phyloP scores from a whole-genome alignment of 2,329 filamentous ascomycete genomes.

The Pseudogymnoascus sp. region DNA sequence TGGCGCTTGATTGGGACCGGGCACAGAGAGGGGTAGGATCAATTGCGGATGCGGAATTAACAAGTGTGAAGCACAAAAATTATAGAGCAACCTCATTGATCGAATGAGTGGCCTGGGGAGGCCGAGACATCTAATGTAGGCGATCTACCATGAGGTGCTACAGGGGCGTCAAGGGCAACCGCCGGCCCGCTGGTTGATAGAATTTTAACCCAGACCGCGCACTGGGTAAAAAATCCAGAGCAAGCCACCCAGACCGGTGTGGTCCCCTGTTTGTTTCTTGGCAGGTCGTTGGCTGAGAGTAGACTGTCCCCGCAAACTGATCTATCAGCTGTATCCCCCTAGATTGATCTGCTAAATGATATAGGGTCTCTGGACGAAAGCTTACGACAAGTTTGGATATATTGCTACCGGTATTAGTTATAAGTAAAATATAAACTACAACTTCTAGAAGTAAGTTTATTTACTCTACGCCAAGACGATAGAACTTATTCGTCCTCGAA shows the following conservation, averaged over 20 bases:
- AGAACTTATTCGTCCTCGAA: background rate
- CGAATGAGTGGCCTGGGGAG: background rate
- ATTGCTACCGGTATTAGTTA: background rate
- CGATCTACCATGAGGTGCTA: background rate
- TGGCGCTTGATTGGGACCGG: no score
- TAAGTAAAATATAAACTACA: background rate
- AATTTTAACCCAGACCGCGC: no score
- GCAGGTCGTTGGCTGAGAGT: no score
- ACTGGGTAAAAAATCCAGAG: no score
- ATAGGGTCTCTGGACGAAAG: background rate
- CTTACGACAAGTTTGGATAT: background rate
- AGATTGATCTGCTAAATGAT: background rate
- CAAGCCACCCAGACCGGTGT: no score
- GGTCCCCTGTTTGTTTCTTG: no score
- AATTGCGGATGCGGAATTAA: background rate
- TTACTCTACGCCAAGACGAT: background rate
- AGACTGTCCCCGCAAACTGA: no score
- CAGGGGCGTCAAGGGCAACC: no score
- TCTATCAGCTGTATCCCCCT: background rate
- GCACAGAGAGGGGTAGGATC: background rate
- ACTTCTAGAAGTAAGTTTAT: background rate
- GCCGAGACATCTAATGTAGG: background rate
- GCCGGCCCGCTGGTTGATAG: no score
- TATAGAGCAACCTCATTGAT: background rate
- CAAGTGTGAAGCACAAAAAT: background rate